Evolutionary conservation across 2,329 filamentous ascomycete species (phyloP), one percentile per base, ranked within the genome.

Genomic region (Colletotrichum liriopes): DNA sequence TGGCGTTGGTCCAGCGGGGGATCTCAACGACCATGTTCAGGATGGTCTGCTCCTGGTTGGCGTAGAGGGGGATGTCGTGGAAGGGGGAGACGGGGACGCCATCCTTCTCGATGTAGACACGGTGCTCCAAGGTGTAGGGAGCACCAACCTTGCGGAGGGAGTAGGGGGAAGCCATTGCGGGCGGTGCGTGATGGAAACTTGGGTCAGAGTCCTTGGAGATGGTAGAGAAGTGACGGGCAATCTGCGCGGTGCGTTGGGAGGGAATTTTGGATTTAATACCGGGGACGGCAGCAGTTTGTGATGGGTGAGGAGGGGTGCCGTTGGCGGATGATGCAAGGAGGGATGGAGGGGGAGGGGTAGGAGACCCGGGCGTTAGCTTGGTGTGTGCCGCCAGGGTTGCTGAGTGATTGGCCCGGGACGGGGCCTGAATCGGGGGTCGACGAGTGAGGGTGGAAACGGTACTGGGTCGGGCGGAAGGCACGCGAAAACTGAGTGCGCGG

Each of bases 11-110:
- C 96, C 96, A 99, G 88, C 96, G 93, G 81, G 96, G 96, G 80
- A 99, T 98, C 93, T 99, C 96, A 80, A 99, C 96, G 76, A 99
- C 84, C 96, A 99, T 99, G 93, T 99, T 99, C 82, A 99, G 90
- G 83, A 98, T 88, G 79, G 93, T 97, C 90, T 98, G 91, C 88
- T 98, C 93, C 86, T 93, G 89, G 84, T 99, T 98, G 92, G 96
- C 96, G 83, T 95, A 99, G 78, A 99, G 94, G 74, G 96, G 96
- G 78, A 99, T 95, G 84, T 99, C 96, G 89, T 99, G 96, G 91
- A 98, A 99, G 78, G 96, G 93, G 75, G 96, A 98, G 84, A 98
- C 85, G 77, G 94, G 93, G 76, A 93, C 88, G 87, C 96, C 96
- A 93, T 98, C 94, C 89, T 97, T 95, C 90, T 99, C 96, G 82